Evolutionary conservation across 345 rosid genomes (phyloP).

Genomic region (Eucalyptus cloeziana): DNA sequence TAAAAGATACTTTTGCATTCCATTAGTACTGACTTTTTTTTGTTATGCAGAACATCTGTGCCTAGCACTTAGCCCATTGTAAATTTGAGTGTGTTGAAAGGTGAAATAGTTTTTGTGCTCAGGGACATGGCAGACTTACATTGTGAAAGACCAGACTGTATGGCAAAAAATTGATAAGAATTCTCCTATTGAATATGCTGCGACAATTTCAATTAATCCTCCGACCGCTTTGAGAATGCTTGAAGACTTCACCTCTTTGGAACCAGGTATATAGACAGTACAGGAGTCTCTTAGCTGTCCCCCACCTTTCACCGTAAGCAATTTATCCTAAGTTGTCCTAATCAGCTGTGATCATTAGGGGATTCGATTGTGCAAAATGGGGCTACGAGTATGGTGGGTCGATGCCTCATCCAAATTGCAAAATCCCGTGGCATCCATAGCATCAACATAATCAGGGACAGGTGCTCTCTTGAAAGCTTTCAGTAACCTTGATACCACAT

Average conservation of each 20-base stretch:
- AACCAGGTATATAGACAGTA: constrained; percentile 29
- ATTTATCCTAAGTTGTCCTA: background rate
- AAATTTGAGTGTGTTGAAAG: background rate
- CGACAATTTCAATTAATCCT: constrained; percentile 85
- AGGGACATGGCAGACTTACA: constrained; percentile 86
- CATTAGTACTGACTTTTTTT: background rate
- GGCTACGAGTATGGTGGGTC: constrained; percentile 89
- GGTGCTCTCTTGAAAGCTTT: constrained; percentile 16
- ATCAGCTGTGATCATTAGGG: constrained; percentile 27
- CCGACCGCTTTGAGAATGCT: constrained; percentile 89
- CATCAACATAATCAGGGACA: constrained; percentile 78
- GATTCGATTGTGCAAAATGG: constrained; percentile 90
- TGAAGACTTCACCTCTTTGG: constrained; percentile 53
- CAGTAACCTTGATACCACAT: background rate
- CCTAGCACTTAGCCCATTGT: background rate
- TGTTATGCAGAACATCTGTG: background rate
- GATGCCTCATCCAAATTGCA: constrained; percentile 83
- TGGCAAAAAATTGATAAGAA: constrained; percentile 82
- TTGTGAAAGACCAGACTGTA: constrained; percentile 60
- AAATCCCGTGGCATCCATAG: constrained; percentile 52
- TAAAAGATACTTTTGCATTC: background rate
- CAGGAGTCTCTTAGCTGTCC: background rate
- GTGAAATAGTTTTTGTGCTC: background rate
- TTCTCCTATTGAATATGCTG: constrained; percentile 74
- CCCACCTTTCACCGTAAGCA: background rate